These are phyloP conservation scores for Nepenthes mirabilis DNA, from an alignment of 148 eudicot genomes.

Conservation along the genomic window DNA sequence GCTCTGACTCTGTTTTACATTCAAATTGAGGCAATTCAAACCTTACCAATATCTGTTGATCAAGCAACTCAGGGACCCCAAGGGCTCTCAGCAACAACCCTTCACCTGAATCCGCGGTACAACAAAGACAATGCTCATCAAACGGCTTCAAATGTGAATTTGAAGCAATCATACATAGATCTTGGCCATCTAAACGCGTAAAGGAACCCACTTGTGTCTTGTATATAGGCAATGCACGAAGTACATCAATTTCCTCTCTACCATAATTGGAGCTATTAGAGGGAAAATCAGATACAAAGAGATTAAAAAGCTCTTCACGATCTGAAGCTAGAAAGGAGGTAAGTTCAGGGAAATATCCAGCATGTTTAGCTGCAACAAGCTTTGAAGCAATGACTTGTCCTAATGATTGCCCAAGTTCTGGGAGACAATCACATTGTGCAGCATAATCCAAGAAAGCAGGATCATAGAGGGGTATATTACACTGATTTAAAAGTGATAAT, in stretches of 20 bases:
- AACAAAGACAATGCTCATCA: conserved; percentile 66
- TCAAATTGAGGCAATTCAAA: conserved; percentile 83
- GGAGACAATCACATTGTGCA: conserved; percentile 55
- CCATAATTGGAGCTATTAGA: conserved; percentile 46
- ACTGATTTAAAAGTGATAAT: conserved; percentile 69
- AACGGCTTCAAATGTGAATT: conserved; percentile 75
- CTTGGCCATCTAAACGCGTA: conserved; percentile 40
- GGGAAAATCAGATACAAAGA: conserved; percentile 67
- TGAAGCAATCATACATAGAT: conserved; percentile 69
- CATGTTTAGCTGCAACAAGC: conserved; percentile 70
- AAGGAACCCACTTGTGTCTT: conserved; percentile 71
- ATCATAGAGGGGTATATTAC: conserved; percentile 83
- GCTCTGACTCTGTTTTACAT: conserved; percentile 54
- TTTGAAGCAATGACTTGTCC: conserved; percentile 79
- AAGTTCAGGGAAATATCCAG: conserved; percentile 74
- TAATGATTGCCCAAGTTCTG: conserved; percentile 46
- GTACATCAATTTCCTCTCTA: conserved; percentile 67
- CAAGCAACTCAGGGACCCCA: conserved; percentile 76
- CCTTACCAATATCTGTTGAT: conserved; percentile 66
- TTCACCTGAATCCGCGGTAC: conserved; percentile 43
- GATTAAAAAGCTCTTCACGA: conserved; percentile 61
- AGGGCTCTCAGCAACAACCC: conserved; percentile 62
- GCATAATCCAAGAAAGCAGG: conserved; percentile 76
- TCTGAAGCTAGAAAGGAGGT: conserved; percentile 57
- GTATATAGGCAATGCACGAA: conserved; percentile 79